Conservation (phyloP, 2,329 filamentous ascomycete species). For the Alternaria dauci region DNA sequence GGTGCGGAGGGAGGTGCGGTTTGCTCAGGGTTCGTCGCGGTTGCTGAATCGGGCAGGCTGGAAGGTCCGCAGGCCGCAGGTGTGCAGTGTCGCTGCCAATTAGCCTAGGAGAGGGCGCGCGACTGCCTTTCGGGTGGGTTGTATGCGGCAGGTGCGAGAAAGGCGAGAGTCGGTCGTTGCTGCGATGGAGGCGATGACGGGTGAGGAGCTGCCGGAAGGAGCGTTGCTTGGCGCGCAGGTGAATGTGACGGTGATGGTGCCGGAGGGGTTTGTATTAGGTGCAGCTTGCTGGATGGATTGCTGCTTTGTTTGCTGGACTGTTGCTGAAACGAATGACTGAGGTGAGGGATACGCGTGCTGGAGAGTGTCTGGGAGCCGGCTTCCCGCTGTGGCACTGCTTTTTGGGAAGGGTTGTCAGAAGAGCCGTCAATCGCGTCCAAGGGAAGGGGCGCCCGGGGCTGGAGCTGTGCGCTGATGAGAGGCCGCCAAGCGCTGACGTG, state of each 20-base stretch:
- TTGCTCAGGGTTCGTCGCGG: constrained; percentile 19
- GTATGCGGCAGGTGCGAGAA: constrained; percentile 1
- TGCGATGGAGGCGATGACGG: constrained; percentile 30
- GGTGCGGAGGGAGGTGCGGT: constrained; percentile 9
- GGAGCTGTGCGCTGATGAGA: constrained; percentile 19
- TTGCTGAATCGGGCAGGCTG: constrained; percentile 11
- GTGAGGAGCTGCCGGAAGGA: constrained; percentile 29
- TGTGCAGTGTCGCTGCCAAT: constrained; percentile 8
- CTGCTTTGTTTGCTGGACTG: constrained; percentile 18
- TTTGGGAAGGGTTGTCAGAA: constrained; percentile 27
- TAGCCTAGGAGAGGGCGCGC: constrained; percentile 8
- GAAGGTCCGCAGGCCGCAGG: constrained; percentile 8
- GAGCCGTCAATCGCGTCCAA: constrained; percentile 22
- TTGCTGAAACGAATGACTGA: constrained; percentile 51
- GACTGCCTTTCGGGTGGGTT: not conserved
- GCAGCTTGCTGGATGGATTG: constrained; percentile 12
- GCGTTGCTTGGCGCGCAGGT: constrained; percentile 31
- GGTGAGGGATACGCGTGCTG: constrained; percentile 40
- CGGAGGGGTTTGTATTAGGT: constrained; percentile 20
- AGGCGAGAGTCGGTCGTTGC: constrained; percentile 13
- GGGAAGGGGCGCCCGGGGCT: constrained; percentile 22
- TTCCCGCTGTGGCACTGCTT: constrained; percentile 24
- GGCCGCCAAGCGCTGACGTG: constrained; percentile 8
- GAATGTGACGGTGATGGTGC: constrained; percentile 18
- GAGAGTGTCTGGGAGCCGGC: constrained; percentile 24